A percentile compares a stretch with the other conserved stretches of the same genome.
phyloP scores from a whole-genome alignment of 164 flowering plant species.

The Dillenia turbinata region DNA sequence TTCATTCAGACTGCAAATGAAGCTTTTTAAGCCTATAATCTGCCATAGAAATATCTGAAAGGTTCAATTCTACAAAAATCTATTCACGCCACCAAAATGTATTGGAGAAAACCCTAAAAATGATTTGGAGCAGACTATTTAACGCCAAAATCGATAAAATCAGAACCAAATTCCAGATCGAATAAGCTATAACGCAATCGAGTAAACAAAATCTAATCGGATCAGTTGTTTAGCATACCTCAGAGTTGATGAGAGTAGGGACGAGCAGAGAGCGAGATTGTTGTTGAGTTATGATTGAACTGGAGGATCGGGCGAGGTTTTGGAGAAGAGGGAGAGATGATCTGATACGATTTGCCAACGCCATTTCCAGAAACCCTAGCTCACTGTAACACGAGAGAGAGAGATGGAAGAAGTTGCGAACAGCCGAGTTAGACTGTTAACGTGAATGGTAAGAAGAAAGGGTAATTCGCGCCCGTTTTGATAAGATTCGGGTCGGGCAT shows the following conservation, averaged over 20 bases:
- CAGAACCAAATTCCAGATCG: not conserved
- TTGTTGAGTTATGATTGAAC: slow-evolving; percentile 11
- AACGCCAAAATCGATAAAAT: not conserved
- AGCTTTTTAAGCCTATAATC: not conserved
- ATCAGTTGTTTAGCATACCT: slow-evolving; percentile 14
- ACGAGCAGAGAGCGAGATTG: slow-evolving; percentile 10
- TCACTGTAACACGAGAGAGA: too few relatives aligned
- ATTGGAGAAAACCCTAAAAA: not conserved
- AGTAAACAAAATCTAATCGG: not conserved
- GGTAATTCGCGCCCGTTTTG: too few relatives aligned
- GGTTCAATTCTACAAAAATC: not conserved
- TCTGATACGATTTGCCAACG: slow-evolving; percentile 32
- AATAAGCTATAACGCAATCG: not conserved
- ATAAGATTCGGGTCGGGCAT: too few relatives aligned
- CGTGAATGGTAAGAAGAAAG: too few relatives aligned
- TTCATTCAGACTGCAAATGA: not conserved
- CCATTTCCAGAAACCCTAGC: slow-evolving; percentile 15
- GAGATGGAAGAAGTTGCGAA: too few relatives aligned
- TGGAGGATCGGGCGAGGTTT: slow-evolving; percentile 13
- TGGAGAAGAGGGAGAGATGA: slow-evolving; percentile 26
- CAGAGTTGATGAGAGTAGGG: slow-evolving; percentile 16
- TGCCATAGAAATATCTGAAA: not conserved
- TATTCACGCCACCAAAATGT: not conserved
- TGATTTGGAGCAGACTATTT: too few relatives aligned
- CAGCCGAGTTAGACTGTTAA: too few relatives aligned